Base-by-base conservation (phyloP, 257 asterid species). In the Cynanchum wilfordii region DNA sequence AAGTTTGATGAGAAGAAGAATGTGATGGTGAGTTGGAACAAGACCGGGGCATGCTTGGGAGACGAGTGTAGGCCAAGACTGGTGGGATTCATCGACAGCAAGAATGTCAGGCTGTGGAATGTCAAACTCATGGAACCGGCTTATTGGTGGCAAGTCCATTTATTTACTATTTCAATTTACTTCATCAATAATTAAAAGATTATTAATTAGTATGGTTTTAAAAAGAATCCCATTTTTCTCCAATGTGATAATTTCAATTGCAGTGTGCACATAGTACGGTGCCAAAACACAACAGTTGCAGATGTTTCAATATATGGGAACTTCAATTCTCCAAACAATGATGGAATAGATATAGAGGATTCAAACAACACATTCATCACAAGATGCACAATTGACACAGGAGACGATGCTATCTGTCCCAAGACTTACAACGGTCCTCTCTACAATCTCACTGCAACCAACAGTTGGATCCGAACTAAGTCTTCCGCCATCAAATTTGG, bases 351-450 rank as follows among this genome's bases (percentile, higher is more conserved):
- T 36, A 84, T 94, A 22, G 95, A 89, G 75, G 99, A 94, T 74
- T 94, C 97, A 2, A 94, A 89, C 81, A 94, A 91, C 42, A 89
- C 99, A 1, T 52, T 89, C 73, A 88, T 94, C 76, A 80, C 84
- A 30, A 83, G 96, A 68, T 86, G 96, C 91, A 79, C 65, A 47
- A 94, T 94, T 44, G 45, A 94, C 51, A 94, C 99, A 0, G 99
- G 99, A n/a, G 99, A 94, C 47, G 99, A 94, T 86, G 99, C 96
- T 65, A 91, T 94, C 44, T 94, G 99, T 68, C 97, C 96, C 22
- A 94, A 94, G 83, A 88, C 97, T 17, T 86, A 71, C 52, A 87
- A 86, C 0, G 82, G 87, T 25, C 93, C 95, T 54, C 77, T 94
- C 27, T 57, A 81, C 84, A 94, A 94, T 71, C 90, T 94, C 58